phyloP scores from a whole-genome alignment of 2,329 filamentous ascomycete genomes.

The Cryphonectria nitschkei region DNA sequence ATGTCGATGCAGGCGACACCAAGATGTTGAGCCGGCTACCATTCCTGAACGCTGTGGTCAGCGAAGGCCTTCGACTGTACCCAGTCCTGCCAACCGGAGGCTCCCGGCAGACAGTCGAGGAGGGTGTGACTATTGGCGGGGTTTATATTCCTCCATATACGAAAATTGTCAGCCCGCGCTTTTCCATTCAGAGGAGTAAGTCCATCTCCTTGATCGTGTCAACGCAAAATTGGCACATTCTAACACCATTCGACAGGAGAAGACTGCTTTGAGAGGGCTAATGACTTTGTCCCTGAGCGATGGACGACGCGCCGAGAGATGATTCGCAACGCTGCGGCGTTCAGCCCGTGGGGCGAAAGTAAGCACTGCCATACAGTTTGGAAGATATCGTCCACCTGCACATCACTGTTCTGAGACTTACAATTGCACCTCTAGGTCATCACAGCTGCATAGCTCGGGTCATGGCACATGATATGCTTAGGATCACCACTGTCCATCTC shows the following conservation, averaged over 20 bases:
- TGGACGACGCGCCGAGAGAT: constrained; percentile 41
- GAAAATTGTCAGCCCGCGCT: constrained; percentile 30
- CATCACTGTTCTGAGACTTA: not conserved
- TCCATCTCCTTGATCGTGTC: not conserved
- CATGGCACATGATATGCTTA: constrained; percentile 37
- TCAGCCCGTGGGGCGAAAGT: constrained; percentile 41
- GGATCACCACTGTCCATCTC: constrained; percentile 31
- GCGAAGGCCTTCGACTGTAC: constrained; percentile 34
- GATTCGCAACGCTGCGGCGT: constrained; percentile 38
- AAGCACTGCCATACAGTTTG: not conserved
- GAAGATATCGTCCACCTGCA: not conserved
- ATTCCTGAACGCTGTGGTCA: constrained; percentile 34
- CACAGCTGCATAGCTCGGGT: constrained; percentile 38
- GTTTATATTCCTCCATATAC: constrained; percentile 28
- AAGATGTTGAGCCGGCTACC: constrained; percentile 30
- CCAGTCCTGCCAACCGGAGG: constrained; percentile 32
- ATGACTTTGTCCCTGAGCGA: constrained; percentile 44
- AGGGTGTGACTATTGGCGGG: constrained; percentile 25
- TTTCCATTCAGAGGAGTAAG: constrained; percentile 42
- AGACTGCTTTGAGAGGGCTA: constrained; percentile 25
- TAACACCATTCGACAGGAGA: not conserved
- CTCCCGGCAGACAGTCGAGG: constrained; percentile 30
- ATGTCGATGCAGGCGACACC: constrained; percentile 30
- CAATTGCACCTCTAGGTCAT: constrained; percentile 22
- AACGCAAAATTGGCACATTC: not conserved